Base-by-base conservation (phyloP, 1,139 yeast genomes). In the Saccharomyces hybrid region DNA sequence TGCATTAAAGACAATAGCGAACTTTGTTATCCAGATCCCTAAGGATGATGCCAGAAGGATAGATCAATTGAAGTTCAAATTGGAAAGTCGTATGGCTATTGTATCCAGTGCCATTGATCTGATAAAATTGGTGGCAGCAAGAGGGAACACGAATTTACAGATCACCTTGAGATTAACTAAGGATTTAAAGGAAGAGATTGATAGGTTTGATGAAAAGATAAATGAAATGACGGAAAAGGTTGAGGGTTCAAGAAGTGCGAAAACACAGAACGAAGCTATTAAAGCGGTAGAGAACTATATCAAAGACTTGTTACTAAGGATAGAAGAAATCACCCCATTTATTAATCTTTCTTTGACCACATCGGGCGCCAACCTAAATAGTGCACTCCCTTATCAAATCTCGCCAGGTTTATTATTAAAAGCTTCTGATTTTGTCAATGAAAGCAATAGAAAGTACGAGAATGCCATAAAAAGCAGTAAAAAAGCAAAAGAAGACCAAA, bases 311-410 rank as follows among this genome's bases (percentile, higher is more conserved):
- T 63, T 83, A 29, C 64, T 60, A 1, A 76, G 82, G 51, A 83
- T 87, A 32, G 88, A 85, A 59, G 86, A 83, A 52, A 78, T 87
- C 0, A 81, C 88, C 27, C 95, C 95, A 0, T 73, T 86, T 42
- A 77, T 88, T 19, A 83, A 82, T 57, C 72, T 88, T 12, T 81
- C 91, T 0, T 70, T 88, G 47, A 78, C 85, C 1, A 84, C 95
- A 0, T 81, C 86, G 19, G 93, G 93, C 0, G 85, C 86, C 3
- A 83, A 79, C 58, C 67, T 85, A 52, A 77, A 77, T 50, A 77
- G 83, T 0, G 71, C 78, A 1, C 65, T 83, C 47, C 78, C 86
- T 0, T 75, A 75, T 48, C 72, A 76, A 14, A 77, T 84, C 6
- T 84, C 88, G 0, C 89, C 89, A 0, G 87, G 86, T 1, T 69